A percentile compares a stretch with the other conserved stretches of the same genome.
phyloP scores from a whole-genome alignment of 352 stramenopile genomes.

The Globisporangium megalacanthum region DNA sequence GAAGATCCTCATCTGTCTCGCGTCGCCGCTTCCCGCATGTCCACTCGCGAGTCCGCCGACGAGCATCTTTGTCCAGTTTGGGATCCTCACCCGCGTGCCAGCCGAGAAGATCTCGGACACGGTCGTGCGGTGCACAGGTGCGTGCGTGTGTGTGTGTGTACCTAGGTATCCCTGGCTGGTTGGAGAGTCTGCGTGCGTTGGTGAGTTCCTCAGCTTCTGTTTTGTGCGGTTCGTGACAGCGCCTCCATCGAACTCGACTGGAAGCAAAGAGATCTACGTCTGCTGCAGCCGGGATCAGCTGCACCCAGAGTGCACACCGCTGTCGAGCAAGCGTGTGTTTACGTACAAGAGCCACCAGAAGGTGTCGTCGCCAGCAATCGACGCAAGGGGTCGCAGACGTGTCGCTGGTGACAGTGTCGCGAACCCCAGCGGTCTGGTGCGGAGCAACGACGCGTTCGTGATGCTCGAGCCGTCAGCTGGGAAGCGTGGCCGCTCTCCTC shows the following conservation, averaged over 20 bases:
- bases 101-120: constrained; percentile 67
- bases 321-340: constrained; percentile 47
- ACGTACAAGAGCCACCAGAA: constrained; percentile 48
- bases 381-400: neutral
- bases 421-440: neutral
- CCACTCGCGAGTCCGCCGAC: constrained; percentile 15
- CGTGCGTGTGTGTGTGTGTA: constrained; percentile 10
- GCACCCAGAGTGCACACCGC: constrained; percentile 27
- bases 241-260: constrained; percentile 29
- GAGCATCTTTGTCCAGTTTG: constrained; percentile 75
- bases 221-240: constrained; percentile 23
- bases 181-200: neutral
- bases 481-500: constrained; percentile 47
- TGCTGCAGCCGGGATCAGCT: constrained; percentile 24
- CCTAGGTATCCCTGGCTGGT: neutral
- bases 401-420: neutral
- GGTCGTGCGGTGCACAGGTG: constrained; percentile 73
- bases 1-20: constrained; percentile 81
- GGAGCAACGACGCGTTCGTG: neutral
- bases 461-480: constrained; percentile 12
- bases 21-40: constrained; percentile 29
- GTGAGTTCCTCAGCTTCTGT: constrained; percentile 1
- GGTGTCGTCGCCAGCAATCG: constrained; percentile 20
- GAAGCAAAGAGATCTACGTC: constrained; percentile 56
- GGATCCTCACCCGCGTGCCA: constrained; percentile 23